phyloP scores from a whole-genome alignment of 2,329 filamentous ascomycete genomes.

The Fusarium fujikuroi region DNA sequence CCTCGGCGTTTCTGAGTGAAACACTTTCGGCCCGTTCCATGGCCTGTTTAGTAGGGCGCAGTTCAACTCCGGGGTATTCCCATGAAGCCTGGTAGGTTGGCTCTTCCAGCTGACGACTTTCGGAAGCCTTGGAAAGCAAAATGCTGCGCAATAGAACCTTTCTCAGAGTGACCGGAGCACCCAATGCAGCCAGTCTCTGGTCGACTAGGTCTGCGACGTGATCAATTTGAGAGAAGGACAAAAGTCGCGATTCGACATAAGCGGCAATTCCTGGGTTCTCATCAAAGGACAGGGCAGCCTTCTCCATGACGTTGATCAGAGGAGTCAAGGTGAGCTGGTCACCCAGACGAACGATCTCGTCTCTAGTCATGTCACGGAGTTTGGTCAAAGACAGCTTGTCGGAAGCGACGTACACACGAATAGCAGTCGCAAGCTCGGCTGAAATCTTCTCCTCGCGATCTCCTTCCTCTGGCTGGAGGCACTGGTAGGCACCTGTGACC shows the following conservation, averaged over 20 bases:
- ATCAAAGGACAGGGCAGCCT: neutral
- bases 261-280: neutral
- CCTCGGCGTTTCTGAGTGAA: neutral
- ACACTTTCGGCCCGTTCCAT: neutral
- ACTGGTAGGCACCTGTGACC: neutral
- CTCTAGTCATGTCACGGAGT: neutral
- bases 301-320: neutral
- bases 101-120: neutral
- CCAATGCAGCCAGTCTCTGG: neutral
- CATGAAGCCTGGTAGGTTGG: neutral
- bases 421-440: neutral
- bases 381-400: rapidly evolving
- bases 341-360: neutral
- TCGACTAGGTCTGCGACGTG: neutral
- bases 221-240: neutral
- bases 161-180: neutral
- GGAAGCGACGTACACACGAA: neutral
- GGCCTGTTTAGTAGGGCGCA: neutral
- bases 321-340: neutral
- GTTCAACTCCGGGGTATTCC: too few species aligned
- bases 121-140: neutral
- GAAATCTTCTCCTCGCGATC: neutral
- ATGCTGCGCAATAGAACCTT: neutral
- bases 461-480: neutral
- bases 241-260: neutral